Conservation (phyloP, 495 filamentous ascomycete species). For the Pseudoneurospora amorphoporcata region DNA sequence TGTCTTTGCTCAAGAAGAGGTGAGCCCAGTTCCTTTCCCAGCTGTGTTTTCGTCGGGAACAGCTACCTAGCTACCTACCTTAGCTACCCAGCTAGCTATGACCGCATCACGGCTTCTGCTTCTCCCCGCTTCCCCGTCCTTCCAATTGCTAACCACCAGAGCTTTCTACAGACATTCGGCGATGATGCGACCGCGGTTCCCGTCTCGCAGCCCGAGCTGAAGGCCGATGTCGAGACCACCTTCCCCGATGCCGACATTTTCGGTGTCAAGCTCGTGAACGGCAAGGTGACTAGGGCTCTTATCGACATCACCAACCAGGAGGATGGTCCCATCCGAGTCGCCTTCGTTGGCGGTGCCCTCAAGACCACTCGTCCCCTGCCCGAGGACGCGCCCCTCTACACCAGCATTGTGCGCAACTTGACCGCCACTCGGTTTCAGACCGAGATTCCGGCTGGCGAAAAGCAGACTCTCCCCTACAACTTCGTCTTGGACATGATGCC, state of each 20-base stretch:
- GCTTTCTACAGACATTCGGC: conserved; percentile 6
- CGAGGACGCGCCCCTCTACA: conserved; percentile 40
- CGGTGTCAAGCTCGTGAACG: conserved; percentile 92
- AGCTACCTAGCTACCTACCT: neutral
- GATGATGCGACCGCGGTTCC: conserved; percentile 32
- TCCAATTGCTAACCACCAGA: conserved; percentile 5
- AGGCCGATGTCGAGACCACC: conserved; percentile 61
- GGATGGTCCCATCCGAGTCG: conserved; percentile 59
- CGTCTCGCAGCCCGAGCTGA: conserved; percentile 46
- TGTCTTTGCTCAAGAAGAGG: conserved; percentile 49
- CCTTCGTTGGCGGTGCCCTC: conserved; percentile 70
- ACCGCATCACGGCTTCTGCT: conserved; percentile 2
- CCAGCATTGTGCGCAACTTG: conserved; percentile 68
- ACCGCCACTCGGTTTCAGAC: conserved; percentile 64
- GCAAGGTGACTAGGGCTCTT: conserved; percentile 72
- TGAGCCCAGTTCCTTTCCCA: conserved; percentile 33
- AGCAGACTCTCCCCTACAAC: conserved; percentile 64
- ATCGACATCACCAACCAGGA: conserved; percentile 80
- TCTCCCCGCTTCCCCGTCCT: neutral
- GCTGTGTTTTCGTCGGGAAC: conserved; percentile 17
- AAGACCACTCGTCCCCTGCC: conserved; percentile 40
- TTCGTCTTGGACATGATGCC: conserved; percentile 91
- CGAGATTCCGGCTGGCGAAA: conserved; percentile 67
- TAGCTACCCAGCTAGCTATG: neutral
- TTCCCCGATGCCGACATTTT: conserved; percentile 90